These are phyloP conservation scores for Mucor saturninus DNA, from an alignment of 371 early-diverging fungal species.

Conservation along the genomic window DNA sequence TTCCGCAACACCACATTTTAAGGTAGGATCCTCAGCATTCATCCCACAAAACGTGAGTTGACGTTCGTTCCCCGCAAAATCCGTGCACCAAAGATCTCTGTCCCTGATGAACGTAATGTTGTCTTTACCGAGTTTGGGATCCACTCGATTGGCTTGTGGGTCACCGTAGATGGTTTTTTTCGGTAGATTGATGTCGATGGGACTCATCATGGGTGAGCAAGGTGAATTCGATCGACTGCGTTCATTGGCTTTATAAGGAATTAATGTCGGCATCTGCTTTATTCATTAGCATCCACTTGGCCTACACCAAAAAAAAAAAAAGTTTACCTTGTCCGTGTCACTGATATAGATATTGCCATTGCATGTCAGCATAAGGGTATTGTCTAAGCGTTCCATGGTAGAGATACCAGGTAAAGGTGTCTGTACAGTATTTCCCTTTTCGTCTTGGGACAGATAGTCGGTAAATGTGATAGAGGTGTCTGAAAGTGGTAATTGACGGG, in stretches of 20 bases:
- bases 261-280: constrained; percentile 15
- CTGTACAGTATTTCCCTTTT: not conserved
- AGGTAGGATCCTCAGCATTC: constrained; percentile 37
- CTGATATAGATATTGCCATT: constrained; percentile 15
- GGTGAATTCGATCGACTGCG: not conserved
- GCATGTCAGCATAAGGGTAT: constrained; percentile 16
- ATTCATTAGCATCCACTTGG: not conserved
- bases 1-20: constrained; percentile 71
- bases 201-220: constrained; percentile 3
- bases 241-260: constrained; percentile 10
- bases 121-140: constrained; percentile 69
- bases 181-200: not conserved
- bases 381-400: constrained; percentile 7
- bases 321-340: constrained; percentile 15
- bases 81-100: constrained; percentile 70
- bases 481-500: constrained; percentile 7
- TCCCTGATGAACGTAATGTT: constrained; percentile 65
- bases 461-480: constrained; percentile 12
- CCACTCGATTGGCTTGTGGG: constrained; percentile 21
- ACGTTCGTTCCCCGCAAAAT: constrained; percentile 60
- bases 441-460: constrained; percentile 16
- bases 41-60: constrained; percentile 68
- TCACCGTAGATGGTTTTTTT: constrained; percentile 17
- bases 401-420: constrained; percentile 14
- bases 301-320: not conserved